Percentiles rank a stretch among this genome's conserved stretches.
These are phyloP conservation scores for Sordariomycetes sp. DNA, from an alignment of 2,329 filamentous ascomycete genomes.

Conservation along the genomic window DNA sequence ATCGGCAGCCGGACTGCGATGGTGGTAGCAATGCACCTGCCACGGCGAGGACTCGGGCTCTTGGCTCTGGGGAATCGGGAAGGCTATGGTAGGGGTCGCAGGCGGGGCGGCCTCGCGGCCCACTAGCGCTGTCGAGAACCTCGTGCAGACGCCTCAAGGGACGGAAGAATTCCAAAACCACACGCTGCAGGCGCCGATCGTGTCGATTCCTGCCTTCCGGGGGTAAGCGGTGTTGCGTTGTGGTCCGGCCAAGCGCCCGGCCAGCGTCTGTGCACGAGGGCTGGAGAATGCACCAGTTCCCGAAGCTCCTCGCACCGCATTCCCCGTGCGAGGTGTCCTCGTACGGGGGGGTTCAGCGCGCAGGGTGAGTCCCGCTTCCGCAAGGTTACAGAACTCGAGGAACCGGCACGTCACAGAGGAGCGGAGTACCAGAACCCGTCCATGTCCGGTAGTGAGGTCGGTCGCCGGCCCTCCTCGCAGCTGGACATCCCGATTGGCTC, in stretches of 20 bases:
- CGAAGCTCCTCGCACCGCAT: background rate
- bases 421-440: background rate
- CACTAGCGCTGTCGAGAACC: background rate
- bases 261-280: background rate
- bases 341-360: background rate
- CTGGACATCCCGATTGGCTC: background rate
- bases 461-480: background rate
- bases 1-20: background rate
- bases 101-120: background rate
- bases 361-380: background rate
- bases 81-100: background rate
- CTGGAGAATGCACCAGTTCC: background rate
- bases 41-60: background rate
- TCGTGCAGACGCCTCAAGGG: background rate
- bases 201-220: slow-evolving; percentile 1
- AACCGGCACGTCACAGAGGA: background rate
- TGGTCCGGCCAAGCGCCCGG: background rate
- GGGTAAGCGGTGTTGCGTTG: background rate
- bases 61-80: background rate
- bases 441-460: background rate
- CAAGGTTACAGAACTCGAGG: background rate
- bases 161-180: slow-evolving; percentile 5
- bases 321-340: background rate
- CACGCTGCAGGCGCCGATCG: background rate
- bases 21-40: background rate